Evolutionary conservation across 176 grass and related monocot species (phyloP).

Genomic region (Phoenix roebelenii): DNA sequence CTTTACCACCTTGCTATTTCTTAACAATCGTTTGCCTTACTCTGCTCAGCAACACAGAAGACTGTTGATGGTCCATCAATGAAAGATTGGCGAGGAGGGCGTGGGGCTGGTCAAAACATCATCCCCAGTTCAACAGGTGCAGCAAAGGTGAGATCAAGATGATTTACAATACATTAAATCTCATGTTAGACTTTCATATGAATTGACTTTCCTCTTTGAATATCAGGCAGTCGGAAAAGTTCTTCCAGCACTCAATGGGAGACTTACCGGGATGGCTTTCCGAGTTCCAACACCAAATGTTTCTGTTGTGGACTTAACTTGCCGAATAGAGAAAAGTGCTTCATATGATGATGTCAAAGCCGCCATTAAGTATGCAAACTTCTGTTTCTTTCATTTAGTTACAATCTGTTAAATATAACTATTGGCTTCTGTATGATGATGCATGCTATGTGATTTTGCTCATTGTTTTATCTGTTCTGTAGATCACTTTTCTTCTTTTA

Average conservation of each 20-base stretch:
- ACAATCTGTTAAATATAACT: no score
- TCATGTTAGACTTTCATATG: background rate
- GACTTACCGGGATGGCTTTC: slow-evolving; percentile 95
- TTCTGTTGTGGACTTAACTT: slow-evolving; percentile 97
- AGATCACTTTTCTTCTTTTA: no score
- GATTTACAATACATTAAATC: no score
- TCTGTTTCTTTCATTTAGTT: background rate
- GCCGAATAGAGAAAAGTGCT: slow-evolving; percentile 81
- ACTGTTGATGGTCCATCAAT: slow-evolving; percentile 90
- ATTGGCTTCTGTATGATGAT: no score
- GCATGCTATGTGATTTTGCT: no score
- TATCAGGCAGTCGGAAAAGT: slow-evolving; percentile 95
- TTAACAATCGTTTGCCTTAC: slow-evolving; percentile 13
- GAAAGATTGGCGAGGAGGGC: slow-evolving; percentile 98
- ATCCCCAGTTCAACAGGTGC: slow-evolving; percentile 98
- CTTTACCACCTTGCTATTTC: background rate
- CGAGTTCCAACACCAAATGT: slow-evolving; percentile 96
- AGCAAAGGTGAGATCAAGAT: slow-evolving; percentile 59
- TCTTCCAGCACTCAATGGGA: slow-evolving; percentile 82
- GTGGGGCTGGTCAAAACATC: slow-evolving; percentile 95
- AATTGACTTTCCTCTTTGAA: slow-evolving; percentile 1
- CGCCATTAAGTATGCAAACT: slow-evolving; percentile 66
- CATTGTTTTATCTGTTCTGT: no score
- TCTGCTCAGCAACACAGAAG: slow-evolving; percentile 81
- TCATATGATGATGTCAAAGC: slow-evolving; percentile 98